Evolutionary conservation across 306 rosid genomes (phyloP), one percentile per base, ranked within the genome.

Genomic region (Citrullus colocynthis): DNA sequence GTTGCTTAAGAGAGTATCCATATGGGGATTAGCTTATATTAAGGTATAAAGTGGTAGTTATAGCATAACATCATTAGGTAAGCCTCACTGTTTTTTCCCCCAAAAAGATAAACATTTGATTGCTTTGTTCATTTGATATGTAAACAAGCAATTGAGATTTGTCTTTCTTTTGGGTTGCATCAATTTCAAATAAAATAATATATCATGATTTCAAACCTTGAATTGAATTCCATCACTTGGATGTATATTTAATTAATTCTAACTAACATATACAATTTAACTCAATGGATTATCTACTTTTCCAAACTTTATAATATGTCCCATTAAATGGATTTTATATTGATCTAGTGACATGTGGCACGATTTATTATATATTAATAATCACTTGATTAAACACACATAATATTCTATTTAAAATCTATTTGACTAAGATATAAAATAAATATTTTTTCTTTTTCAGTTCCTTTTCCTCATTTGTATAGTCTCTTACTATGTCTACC

Each of bases 11-110:
- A 73, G 28, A 28, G 59, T 16, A 51, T 51, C 77, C 77, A 73
- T 49, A 73, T 28, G 42, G 60, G 60, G 2, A 0, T 48, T 51
- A 73, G 42, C 12, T 73, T 73, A 51, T 28, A 15, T 28, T 28
- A 51, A 48, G 44, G 61, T 16, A 48, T 70, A 45, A 51, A 73
- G 61, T 73, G 77, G 77, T 73, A 51, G 77, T 73, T 73, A 73
- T 52, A 28, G 77, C 45, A 73, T 51, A 51, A 73, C 77, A 73
- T 73, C 61, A 73, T 73, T 73, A 73, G 60, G 77, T 51, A 73
- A 73, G 77, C 77, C 77, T 73, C 24, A 49, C 56, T 70, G 18
- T 72, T 28, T 28, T 28, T 30, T 28, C 3, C 11, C 59, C 58
- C 59, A 5, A 15, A 48, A 72, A 72, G 15, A 72, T 73, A 73